These are phyloP conservation scores for Anastatica hierochuntica DNA, from an alignment of 345 rosid species.

Conservation along the genomic window DNA sequence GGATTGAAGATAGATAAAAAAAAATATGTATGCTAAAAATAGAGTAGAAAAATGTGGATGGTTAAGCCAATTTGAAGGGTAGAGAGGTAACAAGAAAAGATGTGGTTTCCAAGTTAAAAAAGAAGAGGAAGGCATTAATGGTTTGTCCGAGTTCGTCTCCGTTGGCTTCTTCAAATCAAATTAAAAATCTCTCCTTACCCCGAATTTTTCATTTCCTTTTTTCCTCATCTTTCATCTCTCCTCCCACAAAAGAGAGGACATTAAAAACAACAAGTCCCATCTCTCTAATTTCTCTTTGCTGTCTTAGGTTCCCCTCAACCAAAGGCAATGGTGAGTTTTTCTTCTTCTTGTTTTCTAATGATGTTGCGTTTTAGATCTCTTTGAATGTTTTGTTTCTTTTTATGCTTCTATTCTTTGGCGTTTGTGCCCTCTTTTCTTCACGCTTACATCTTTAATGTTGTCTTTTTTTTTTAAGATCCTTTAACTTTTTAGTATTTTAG, in stretches of 20 bases:
- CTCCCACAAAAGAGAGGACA: constrained; percentile 13
- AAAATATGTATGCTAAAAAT: constrained; percentile 14
- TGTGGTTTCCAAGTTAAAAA: too few species aligned
- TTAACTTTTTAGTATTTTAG: too few species aligned
- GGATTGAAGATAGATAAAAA: not conserved
- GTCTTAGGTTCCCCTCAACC: constrained; percentile 2
- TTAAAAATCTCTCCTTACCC: constrained; percentile 40
- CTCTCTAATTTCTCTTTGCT: constrained; percentile 1
- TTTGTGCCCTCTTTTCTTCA: too few species aligned
- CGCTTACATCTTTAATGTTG: too few species aligned
- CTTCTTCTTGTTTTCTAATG: not conserved
- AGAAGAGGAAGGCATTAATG: not conserved
- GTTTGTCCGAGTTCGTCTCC: constrained; percentile 30
- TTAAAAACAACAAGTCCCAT: not conserved
- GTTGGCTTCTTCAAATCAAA: constrained; percentile 30
- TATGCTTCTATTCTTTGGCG: too few species aligned
- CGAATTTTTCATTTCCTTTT: too few species aligned
- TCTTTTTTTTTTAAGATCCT: too few species aligned
- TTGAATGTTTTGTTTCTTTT: not conserved
- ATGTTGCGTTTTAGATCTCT: too few species aligned
- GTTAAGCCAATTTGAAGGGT: constrained; percentile 18
- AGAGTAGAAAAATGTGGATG: not conserved
- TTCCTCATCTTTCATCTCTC: constrained; percentile 26
- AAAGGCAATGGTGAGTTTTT: constrained; percentile 25
- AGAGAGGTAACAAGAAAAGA: too few species aligned